phyloP scores from a whole-genome alignment of 495 filamentous ascomycete genomes.

The Aspergillus panamensis region DNA sequence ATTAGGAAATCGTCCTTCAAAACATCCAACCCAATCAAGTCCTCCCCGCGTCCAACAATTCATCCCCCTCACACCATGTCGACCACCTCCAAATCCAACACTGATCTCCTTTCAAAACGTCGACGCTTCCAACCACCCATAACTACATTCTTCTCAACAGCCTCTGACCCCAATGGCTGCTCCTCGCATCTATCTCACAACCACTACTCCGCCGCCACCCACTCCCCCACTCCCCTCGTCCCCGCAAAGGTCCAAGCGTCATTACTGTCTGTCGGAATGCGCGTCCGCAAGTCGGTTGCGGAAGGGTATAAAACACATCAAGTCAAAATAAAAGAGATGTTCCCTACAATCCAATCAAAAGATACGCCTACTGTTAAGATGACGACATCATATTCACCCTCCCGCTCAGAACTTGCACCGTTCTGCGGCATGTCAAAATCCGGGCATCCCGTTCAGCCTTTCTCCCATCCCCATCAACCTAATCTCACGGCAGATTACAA shows the following conservation, averaged over 20 bases:
- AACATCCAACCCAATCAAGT: no score
- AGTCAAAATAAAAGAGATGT: conserved; percentile 29
- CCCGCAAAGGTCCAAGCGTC: conserved; percentile 66
- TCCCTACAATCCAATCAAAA: conserved; percentile 1
- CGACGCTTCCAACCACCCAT: conserved; percentile 48
- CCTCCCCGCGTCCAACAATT: no score
- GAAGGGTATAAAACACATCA: conserved; percentile 81
- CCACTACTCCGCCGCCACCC: conserved; percentile 43
- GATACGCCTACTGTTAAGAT: background rate
- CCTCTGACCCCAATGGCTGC: conserved; percentile 17
- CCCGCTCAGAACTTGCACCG: conserved; percentile 58
- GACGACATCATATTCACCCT: conserved; percentile 21
- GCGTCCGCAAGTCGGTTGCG: conserved; percentile 83
- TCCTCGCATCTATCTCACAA: conserved; percentile 32
- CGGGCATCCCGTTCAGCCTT: conserved; percentile 36
- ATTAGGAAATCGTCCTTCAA: no score
- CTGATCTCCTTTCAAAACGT: conserved; percentile 36
- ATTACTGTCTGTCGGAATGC: conserved; percentile 85
- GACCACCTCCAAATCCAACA: conserved; percentile 12
- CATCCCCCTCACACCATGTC: background rate
- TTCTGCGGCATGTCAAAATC: conserved; percentile 73
- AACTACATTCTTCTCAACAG: conserved; percentile 39
- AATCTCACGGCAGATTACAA: conserved; percentile 11
- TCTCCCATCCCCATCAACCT: conserved; percentile 16
- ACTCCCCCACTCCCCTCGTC: conserved; percentile 46